A percentile compares a stretch with the other conserved stretches of the same genome.
Evolutionary conservation across 2,329 filamentous ascomycete species (phyloP).

Genomic region (Alternaria sp.): DNA sequence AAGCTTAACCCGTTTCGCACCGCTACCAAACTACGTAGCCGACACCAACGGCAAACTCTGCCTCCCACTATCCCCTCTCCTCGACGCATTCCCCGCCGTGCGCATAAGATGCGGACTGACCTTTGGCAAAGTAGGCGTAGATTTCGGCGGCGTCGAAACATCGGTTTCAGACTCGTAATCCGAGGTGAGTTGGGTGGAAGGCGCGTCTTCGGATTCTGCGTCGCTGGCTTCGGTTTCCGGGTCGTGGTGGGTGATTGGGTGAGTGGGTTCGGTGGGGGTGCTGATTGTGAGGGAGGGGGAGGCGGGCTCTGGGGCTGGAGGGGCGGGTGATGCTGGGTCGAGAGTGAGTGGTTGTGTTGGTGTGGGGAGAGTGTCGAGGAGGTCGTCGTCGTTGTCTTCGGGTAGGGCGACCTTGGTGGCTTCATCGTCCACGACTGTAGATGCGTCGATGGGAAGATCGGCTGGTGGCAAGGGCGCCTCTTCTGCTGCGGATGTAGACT

Average conservation of each 20-base stretch:
- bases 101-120: constrained; percentile 35
- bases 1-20: constrained; percentile 7
- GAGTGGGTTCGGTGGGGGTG: not conserved
- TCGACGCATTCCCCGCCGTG: constrained; percentile 29
- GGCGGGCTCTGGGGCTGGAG: not conserved
- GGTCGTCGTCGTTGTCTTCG: constrained; percentile 24
- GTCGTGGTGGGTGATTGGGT: not conserved
- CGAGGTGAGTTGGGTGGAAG: constrained; percentile 32
- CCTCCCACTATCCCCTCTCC: constrained; percentile 20
- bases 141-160: not conserved
- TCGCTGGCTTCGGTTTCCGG: constrained; percentile 27
- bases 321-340: not conserved
- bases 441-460: not conserved
- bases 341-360: not conserved
- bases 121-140: constrained; percentile 1
- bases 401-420: constrained; percentile 28
- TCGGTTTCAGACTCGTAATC: constrained; percentile 20
- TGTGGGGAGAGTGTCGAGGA: constrained; percentile 8
- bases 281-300: not conserved
- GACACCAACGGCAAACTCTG: constrained; percentile 36
- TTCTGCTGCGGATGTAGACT: constrained; percentile 5
- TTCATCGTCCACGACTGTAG: constrained; percentile 2
- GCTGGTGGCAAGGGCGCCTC: constrained; percentile 29
- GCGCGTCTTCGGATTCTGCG: constrained; percentile 29
- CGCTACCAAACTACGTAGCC: constrained; percentile 26